These are phyloP conservation scores for Medicago truncatula DNA, from an alignment of 306 rosid species.

Conservation along the genomic window DNA sequence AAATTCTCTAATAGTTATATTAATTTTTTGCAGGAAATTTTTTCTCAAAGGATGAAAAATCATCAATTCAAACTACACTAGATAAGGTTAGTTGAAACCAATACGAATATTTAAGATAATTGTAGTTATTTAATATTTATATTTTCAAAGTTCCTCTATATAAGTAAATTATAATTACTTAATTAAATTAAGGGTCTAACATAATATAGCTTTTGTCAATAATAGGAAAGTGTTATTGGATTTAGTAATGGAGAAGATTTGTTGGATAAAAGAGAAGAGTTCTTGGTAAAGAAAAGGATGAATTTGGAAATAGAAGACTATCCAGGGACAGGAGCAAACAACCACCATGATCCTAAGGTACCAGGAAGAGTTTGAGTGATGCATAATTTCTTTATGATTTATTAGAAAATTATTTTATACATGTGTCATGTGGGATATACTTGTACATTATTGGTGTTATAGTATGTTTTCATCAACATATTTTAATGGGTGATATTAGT, in stretches of 20 bases:
- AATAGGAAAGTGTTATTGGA: slow-evolving; percentile 39
- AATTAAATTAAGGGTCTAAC: not conserved
- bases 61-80: slow-evolving; percentile 24
- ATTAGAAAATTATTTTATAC: not conserved
- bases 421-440: slow-evolving; percentile 3
- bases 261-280: slow-evolving; percentile 23
- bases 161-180: not conserved
- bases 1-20: not conserved
- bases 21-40: slow-evolving; percentile 43
- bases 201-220: not conserved
- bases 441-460: not conserved
- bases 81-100: slow-evolving; percentile 21
- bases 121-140: not conserved
- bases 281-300: slow-evolving; percentile 43
- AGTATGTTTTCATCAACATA: slow-evolving; percentile 1
- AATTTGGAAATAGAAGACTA: slow-evolving; percentile 54
- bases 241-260: too few species aligned
- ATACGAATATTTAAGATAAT: not conserved
- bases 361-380: slow-evolving; percentile 47
- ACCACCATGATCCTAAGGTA: slow-evolving; percentile 59
- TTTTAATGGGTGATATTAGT: not conserved
- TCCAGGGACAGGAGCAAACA: slow-evolving; percentile 65
- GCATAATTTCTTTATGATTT: not conserved
- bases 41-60: slow-evolving; percentile 25
- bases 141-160: not conserved